Base-by-base conservation (phyloP, 306 rosid genomes). In the Citrullus mucosospermus region DNA sequence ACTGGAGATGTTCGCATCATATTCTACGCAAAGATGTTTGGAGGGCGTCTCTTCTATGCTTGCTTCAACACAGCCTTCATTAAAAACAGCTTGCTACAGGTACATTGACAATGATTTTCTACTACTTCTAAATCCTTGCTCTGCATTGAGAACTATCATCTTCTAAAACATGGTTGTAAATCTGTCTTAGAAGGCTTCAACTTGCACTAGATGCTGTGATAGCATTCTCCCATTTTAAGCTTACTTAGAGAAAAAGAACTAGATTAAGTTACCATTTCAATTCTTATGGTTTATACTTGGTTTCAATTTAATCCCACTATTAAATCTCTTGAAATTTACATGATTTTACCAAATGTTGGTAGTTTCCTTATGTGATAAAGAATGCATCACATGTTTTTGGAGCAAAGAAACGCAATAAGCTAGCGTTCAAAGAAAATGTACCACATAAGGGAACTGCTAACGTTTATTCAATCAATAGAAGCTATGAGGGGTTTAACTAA, bases 41-140 rank as follows among this genome's bases (percentile, higher is more conserved):
- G 99, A 84, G 93, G 99, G 43, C 93, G 97, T 50, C 97, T 91
- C 79, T 96, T 96, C 87, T 96, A 92, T 79, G 89, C 96, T 39
- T 96, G 99, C 83, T 96, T 96, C 82, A 96, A 96, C 78, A 88
- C 99, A 66, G 85, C 96, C 78, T 96, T 96, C 86, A 89, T 92
- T 76, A 87, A 61, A 82, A 96, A 89, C 86, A 84, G 99, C 90
- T 84, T 96, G 83, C 83, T 96, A 68, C 97, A 95, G 91, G 97
- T 25, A 72, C 62, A 66, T 78, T 81, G 60, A 58, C 68, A 61
- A 43, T 66, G 56, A 20, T 41, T 65, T 66, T 78, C 69, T 68
- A 58, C 54, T 22, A 68, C 67, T 55, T 57, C 81, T 0, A 18
- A 62, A 1, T 10, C n/a, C 57, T 28, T 78, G 25, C 59, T 61